Percentiles rank a stretch among this genome's conserved stretches.
These are phyloP conservation scores for Annulohypoxylon moriforme DNA, from an alignment of 495 filamentous ascomycete species.

Conservation along the genomic window DNA sequence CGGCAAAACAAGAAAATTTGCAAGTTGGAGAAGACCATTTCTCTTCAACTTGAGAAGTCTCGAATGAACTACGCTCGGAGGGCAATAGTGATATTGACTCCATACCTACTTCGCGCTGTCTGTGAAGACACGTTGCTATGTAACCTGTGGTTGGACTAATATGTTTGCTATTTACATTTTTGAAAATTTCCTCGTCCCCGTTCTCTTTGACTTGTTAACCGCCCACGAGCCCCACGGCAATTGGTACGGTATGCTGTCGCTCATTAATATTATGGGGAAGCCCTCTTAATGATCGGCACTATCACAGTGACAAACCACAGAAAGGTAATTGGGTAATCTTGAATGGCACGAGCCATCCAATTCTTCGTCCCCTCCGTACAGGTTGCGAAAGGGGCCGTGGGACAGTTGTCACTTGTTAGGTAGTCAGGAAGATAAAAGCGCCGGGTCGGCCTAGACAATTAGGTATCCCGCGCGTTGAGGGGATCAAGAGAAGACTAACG, in stretches of 20 bases:
- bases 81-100: background rate
- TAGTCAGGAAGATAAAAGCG: background rate
- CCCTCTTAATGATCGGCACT: background rate
- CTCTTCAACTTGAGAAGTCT: background rate
- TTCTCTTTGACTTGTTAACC: background rate
- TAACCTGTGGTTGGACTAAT: background rate
- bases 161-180: background rate
- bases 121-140: background rate
- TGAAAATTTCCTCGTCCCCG: background rate
- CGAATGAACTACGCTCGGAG: background rate
- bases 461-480: background rate
- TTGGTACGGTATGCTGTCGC: conserved; percentile 2
- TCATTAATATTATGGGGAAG: conserved; percentile 1
- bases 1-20: background rate
- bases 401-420: background rate
- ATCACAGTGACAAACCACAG: conserved; percentile 1
- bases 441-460: background rate
- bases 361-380: background rate
- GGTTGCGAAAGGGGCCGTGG: background rate
- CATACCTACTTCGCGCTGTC: background rate
- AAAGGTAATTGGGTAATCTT: background rate
- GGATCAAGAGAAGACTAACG: background rate
- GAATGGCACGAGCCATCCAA: conserved; percentile 2
- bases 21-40: background rate
- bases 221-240: background rate